Evolutionary conservation across 805 yeast species (phyloP), one percentile per base, ranked within the genome.

Genomic region (Candida gorgasii): DNA sequence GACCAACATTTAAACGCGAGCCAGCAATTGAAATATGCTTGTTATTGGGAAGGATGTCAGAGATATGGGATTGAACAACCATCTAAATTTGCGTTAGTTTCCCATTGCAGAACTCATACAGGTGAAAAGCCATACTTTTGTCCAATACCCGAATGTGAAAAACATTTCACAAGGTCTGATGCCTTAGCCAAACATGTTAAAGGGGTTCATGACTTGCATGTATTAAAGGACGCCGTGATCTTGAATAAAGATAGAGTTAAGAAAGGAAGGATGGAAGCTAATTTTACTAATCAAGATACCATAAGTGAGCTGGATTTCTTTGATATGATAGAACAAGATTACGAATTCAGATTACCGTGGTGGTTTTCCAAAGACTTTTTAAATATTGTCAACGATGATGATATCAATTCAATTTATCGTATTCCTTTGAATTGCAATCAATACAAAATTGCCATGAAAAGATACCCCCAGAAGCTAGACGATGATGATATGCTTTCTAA

Each of bases 91-190:
- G 82, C 84, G 1, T 65, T 85, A 23, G 67, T 80, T 0, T 69
- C 84, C 0, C 92, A 84, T 54, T 65, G 82, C 49, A 59, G 87
- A 42, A 69, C 78, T 1, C 92, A 85, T 57, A 78, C 85, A 0
- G 82, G 84, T 1, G 86, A 83, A 51, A 73, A 73, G 51, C 87
- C 87, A 26, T 81, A 75, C 50, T 75, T 69, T 51, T 85, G 92
- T 57, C 70, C 76, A 1, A 65, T 82, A 11, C 86, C 86, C 1
- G 86, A 82, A 49, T 85, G 92, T 58, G 75, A 73, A 39, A 72
- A 76, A 47, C 72, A 73, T 34, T 83, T 82, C 53, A 73, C 79
- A 0, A 59, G 84, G 41, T 67, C 81, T 0, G 86, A 80, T 47
- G 86, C 84, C 1, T 67, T 86, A 46, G 74, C 81, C 14, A 76